Evolutionary conservation across 768 basidiomycete genomes (phyloP).

Genomic region (Auricularia cornea): DNA sequence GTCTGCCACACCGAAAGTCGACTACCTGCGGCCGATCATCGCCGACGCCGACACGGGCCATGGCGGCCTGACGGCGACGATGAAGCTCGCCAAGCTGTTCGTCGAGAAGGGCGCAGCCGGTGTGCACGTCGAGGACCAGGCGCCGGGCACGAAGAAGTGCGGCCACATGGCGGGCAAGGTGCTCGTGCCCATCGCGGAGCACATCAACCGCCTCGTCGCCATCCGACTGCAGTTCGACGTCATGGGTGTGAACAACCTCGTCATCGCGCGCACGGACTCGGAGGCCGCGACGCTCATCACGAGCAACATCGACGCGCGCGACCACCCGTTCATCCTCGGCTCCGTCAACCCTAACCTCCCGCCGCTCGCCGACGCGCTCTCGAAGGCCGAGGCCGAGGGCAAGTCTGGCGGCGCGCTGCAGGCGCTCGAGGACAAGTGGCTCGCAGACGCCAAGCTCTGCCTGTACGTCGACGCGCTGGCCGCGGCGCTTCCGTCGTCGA

Average conservation of each 20-base stretch:
- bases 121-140: slow-evolving; percentile 97
- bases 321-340: slow-evolving; percentile 95
- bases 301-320: slow-evolving; percentile 93
- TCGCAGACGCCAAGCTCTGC: slow-evolving; percentile 62
- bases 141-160: slow-evolving; percentile 94
- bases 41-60: slow-evolving; percentile 99
- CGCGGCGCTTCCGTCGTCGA: slow-evolving; percentile 46
- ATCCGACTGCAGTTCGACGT: slow-evolving; percentile 97
- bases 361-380: slow-evolving; percentile 74
- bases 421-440: slow-evolving; percentile 84
- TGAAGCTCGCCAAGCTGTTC: slow-evolving; percentile 99
- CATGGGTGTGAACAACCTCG: slow-evolving; percentile 94
- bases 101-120: slow-evolving; percentile 98
- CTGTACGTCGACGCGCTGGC: slow-evolving; percentile 70
- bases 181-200: slow-evolving; percentile 93
- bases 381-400: slow-evolving; percentile 72
- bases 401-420: slow-evolving; percentile 76
- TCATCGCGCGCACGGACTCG: slow-evolving; percentile 91
- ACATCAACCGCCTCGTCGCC: slow-evolving; percentile 95
- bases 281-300: slow-evolving; percentile 97
- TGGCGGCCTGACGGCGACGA: slow-evolving; percentile 93
- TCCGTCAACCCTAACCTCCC: slow-evolving; percentile 65
- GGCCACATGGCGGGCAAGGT: slow-evolving; percentile 95
- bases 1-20: slow-evolving; percentile 58
- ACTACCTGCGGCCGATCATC: slow-evolving; percentile 89